Base-by-base conservation (phyloP, 441 rosid genomes). In the Mallotus japonicus region DNA sequence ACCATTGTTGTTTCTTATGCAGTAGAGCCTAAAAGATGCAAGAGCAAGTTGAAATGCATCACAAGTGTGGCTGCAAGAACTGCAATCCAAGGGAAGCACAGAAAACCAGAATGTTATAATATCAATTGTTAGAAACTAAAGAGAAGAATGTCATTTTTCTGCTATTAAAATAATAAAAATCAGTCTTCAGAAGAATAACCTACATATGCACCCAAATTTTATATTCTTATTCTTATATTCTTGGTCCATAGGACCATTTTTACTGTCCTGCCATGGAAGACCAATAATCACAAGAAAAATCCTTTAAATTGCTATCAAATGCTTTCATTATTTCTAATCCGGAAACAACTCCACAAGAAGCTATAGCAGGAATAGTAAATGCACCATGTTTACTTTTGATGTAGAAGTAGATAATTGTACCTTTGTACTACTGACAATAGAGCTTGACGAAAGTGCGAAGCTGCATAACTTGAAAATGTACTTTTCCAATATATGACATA, bases 41-140 rank as follows among this genome's bases (percentile, higher is more conserved):
- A 85, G 81, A 40, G 98, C 98, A 75, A 90, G 83, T 72, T 90
- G 94, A 83, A 95, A 93, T 17, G 92, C 98, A 81, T 95, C 99
- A 87, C 90, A 91, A 47, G 89, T 86, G 74, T 93, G 87, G 84
- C 98, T 84, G 82, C 90, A 87, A 54, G 98, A 93, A 86, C 99
- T 95, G 91, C 84, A 80, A 80, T 22, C 57, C 62, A 76, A 65
- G 81, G 60, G 63, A 40, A 70, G 53, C 62, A 56, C 49, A 16
- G 60, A 50, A 56, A 55, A 15, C 56, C 14, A 73, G 37, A 76
- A 46, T 15, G 58, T 73, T 53, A 74, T 66, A 44, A 55, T 68
- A 14, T 22, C 19, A 8, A 20, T 74, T 22, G 1, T 51, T 37
- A 28, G 3, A 2, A 53, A 28, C 34, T 16, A 60, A 22, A 66